phyloP scores from a whole-genome alignment of 306 rosid genomes.

The Carpinus viminea region DNA sequence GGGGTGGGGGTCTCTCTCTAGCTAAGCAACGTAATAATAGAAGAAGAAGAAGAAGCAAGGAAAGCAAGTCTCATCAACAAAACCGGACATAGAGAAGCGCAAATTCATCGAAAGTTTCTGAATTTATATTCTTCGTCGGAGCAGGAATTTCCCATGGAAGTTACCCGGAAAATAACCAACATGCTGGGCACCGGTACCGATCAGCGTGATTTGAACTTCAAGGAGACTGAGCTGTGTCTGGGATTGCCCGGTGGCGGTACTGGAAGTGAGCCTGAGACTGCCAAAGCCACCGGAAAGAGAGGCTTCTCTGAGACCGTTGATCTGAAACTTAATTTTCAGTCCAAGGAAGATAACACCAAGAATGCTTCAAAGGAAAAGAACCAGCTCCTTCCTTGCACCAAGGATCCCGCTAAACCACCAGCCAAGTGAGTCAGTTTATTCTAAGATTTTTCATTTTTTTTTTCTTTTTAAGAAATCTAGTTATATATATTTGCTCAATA shows the following conservation, averaged over 20 bases:
- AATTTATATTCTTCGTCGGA: neutral
- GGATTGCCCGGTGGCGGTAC: slow-evolving; percentile 74
- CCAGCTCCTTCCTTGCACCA: slow-evolving; percentile 33
- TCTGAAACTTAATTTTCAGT: slow-evolving; percentile 73
- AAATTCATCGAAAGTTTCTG: neutral
- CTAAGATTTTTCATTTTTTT: neutral
- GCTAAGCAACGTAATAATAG: slow-evolving; percentile 47
- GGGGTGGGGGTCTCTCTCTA: slow-evolving; percentile 38
- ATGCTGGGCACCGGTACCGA: slow-evolving; percentile 26
- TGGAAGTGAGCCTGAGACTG: slow-evolving; percentile 56
- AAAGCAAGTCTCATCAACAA: slow-evolving; percentile 18
- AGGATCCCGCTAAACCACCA: slow-evolving; percentile 87
- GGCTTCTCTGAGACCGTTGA: slow-evolving; percentile 93
- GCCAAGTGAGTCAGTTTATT: slow-evolving; percentile 57
- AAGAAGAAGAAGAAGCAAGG: slow-evolving; percentile 9
- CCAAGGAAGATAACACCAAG: slow-evolving; percentile 53
- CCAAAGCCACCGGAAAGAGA: slow-evolving; percentile 69
- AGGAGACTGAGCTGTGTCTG: slow-evolving; percentile 91
- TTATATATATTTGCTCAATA: no score
- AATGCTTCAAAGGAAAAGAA: slow-evolving; percentile 57
- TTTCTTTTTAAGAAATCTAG: neutral
- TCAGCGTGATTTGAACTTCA: slow-evolving; percentile 52
- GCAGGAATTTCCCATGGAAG: slow-evolving; percentile 20
- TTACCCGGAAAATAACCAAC: slow-evolving; percentile 50
- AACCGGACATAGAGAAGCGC: slow-evolving; percentile 6